A percentile compares a stretch with the other conserved stretches of the same genome.
Conservation (phyloP, 176 grass and related monocot genomes). For the Ensete ventricosum region DNA sequence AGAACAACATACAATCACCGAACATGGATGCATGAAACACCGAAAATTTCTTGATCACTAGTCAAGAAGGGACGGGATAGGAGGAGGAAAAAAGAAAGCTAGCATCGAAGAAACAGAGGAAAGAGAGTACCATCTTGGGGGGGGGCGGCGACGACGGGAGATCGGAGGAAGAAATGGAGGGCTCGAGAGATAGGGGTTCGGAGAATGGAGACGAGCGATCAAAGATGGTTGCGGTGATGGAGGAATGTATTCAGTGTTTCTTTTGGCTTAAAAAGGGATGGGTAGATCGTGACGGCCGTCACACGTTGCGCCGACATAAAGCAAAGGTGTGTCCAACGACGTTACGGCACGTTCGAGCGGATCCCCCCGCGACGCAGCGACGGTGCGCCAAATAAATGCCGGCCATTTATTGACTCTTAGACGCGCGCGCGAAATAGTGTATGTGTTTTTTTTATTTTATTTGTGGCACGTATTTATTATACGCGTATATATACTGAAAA, state of each 20-base stretch:
- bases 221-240: not conserved
- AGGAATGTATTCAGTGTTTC: not conserved
- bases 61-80: not conserved
- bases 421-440: too few species aligned
- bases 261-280: not conserved
- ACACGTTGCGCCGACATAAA: not conserved
- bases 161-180: not conserved
- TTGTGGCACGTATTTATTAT: too few species aligned
- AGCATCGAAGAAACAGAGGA: not conserved
- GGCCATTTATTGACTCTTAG: too few species aligned
- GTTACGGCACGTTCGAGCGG: not conserved
- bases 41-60: not conserved
- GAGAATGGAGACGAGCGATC: not conserved
- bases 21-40: not conserved
- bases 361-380: too few species aligned
- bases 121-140: not conserved
- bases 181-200: not conserved
- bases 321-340: not conserved
- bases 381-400: too few species aligned
- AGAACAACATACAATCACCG: too few species aligned
- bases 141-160: not conserved
- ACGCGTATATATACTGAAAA: too few species aligned
- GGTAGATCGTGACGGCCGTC: not conserved
- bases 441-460: too few species aligned
- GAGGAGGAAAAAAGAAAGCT: not conserved